Percentiles rank a stretch among this genome's conserved stretches.
These are phyloP conservation scores for Dissophora ornata DNA, from an alignment of 192 early-diverging fungal genomes.

Conservation along the genomic window DNA sequence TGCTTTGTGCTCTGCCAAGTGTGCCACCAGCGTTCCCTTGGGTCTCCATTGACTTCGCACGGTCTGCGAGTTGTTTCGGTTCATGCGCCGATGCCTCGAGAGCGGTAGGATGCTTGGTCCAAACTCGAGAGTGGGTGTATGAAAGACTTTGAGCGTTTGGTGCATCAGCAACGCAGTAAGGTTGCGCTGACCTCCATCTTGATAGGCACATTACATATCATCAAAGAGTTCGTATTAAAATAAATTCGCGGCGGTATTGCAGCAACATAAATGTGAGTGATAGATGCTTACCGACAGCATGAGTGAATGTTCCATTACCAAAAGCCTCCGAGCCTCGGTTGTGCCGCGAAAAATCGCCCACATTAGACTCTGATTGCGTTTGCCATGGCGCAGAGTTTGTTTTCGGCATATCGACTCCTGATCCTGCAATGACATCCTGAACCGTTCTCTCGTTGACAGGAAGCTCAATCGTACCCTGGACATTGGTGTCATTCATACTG, in stretches of 20 bases:
- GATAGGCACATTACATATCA: neutral
- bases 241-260: neutral
- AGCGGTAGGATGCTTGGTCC: slow-evolving; percentile 29
- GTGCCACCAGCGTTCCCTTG: slow-evolving; percentile 75
- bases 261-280: neutral
- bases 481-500: slow-evolving; percentile 58
- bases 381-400: slow-evolving; percentile 38
- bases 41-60: slow-evolving; percentile 46
- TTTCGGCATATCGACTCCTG: slow-evolving; percentile 47
- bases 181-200: slow-evolving; percentile 42
- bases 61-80: slow-evolving; percentile 42
- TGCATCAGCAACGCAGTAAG: slow-evolving; percentile 27
- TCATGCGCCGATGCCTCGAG: slow-evolving; percentile 36
- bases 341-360: neutral
- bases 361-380: slow-evolving; percentile 27
- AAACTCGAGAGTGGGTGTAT: slow-evolving; percentile 49
- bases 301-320: slow-evolving; percentile 11
- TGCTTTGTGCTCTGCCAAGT: slow-evolving; percentile 87
- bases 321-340: slow-evolving; percentile 17
- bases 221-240: neutral
- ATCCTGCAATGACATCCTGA: slow-evolving; percentile 42
- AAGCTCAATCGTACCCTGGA: slow-evolving; percentile 52
- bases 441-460: slow-evolving; percentile 36
- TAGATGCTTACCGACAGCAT: slow-evolving; percentile 20
- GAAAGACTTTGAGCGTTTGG: slow-evolving; percentile 46